Conservation (phyloP, 148 eudicot species). For the Vaccinium vitisidaea region DNA sequence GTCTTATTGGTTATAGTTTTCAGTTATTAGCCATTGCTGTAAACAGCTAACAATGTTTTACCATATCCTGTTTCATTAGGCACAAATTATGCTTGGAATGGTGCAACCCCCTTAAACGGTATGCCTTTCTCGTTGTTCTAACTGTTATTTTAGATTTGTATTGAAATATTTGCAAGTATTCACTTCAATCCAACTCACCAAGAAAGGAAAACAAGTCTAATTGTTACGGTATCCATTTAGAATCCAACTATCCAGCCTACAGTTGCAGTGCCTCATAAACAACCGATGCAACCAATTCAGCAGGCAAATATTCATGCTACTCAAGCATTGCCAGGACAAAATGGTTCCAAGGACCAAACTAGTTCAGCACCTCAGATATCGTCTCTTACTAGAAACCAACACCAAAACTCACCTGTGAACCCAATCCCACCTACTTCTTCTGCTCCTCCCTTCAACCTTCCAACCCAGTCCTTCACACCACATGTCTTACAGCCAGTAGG, state of each 20-base stretch:
- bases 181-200: neutral
- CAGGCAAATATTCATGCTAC: conserved; percentile 44
- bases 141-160: neutral
- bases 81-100: conserved; percentile 99
- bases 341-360: conserved; percentile 48
- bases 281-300: conserved; percentile 29
- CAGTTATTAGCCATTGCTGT: neutral
- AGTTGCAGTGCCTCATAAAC: conserved; percentile 40
- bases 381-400: conserved; percentile 49
- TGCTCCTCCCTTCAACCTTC: conserved; percentile 41
- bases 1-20: neutral
- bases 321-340: conserved; percentile 51
- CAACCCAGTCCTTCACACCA: conserved; percentile 47
- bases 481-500: conserved; percentile 36
- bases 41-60: conserved; percentile 8
- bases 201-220: neutral
- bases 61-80: conserved; percentile 32
- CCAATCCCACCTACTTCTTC: conserved; percentile 41
- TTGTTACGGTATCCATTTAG: conserved; percentile 24
- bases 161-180: neutral
- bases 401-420: conserved; percentile 41
- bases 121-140: conserved; percentile 15
- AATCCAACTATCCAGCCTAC: conserved; percentile 54
- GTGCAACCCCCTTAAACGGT: conserved; percentile 75
- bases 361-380: conserved; percentile 36